Percentiles rank a stretch among this genome's conserved stretches.
These are phyloP conservation scores for Nakaseomyces kungkrabaensis DNA, from an alignment of 1,139 yeast genomes.

Conservation along the genomic window DNA sequence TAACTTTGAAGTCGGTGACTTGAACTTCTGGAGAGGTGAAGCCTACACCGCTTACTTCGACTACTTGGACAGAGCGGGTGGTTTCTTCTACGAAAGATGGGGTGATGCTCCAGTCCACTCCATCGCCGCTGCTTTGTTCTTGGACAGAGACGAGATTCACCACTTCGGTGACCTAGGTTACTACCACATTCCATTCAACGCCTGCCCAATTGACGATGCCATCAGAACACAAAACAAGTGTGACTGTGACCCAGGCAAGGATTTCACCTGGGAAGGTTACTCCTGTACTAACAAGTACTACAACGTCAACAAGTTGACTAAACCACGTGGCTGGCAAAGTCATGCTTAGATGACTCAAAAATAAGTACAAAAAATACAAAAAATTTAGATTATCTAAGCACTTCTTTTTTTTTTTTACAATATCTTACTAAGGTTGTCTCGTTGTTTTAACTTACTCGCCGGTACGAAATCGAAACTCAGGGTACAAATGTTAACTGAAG, in stretches of 20 bases:
- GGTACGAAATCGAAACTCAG: neutral
- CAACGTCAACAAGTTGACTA: conserved; percentile 48
- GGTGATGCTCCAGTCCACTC: conserved; percentile 94
- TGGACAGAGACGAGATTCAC: conserved; percentile 58
- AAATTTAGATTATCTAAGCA: neutral
- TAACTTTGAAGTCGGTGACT: conserved; percentile 74
- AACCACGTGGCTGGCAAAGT: conserved; percentile 73
- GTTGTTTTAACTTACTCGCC: neutral
- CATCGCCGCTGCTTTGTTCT: conserved; percentile 64
- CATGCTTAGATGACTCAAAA: conserved; percentile 27
- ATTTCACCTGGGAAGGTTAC: conserved; percentile 80
- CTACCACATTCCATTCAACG: conserved; percentile 69
- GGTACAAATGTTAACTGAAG: neutral
- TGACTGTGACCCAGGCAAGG: conserved; percentile 61
- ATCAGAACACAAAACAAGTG: conserved; percentile 49
- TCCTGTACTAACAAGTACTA: conserved; percentile 74
- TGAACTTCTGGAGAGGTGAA: conserved; percentile 65
- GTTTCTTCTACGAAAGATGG: conserved; percentile 92
- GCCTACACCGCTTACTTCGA: conserved; percentile 64
- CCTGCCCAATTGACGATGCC: conserved; percentile 64
- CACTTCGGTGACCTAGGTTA: conserved; percentile 79
- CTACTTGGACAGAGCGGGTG: conserved; percentile 64
- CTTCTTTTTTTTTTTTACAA: too few species aligned
- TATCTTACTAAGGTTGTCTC: too few species aligned
- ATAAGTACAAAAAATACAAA: neutral